phyloP scores from a whole-genome alignment of 208 protist genomes.

The Wallacemonas collosoma region DNA sequence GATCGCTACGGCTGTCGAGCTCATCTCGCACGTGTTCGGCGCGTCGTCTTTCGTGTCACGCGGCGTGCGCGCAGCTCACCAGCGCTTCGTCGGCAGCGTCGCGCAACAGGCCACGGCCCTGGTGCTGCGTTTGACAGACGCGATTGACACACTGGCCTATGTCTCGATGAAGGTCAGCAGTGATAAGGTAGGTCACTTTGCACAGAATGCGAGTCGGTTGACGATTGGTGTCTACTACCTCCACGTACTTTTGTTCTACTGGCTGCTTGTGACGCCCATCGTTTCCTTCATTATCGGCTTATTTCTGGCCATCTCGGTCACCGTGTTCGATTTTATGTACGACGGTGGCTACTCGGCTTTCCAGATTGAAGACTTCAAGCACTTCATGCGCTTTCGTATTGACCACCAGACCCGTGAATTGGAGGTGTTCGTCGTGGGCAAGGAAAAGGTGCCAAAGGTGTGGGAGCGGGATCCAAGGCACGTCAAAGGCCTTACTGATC shows the following conservation, averaged over 20 bases:
- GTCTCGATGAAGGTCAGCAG: constrained; percentile 52
- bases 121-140: constrained; percentile 50
- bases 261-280: constrained; percentile 77
- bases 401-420: constrained; percentile 58
- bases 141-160: constrained; percentile 67
- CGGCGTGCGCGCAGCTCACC: constrained; percentile 3
- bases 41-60: constrained; percentile 19
- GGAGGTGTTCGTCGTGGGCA: constrained; percentile 64
- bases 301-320: constrained; percentile 75
- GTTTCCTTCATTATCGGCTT: constrained; percentile 76
- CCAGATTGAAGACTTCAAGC: constrained; percentile 87
- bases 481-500: constrained; percentile 30
- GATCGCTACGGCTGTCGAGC: background rate
- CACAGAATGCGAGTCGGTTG: constrained; percentile 32
- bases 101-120: constrained; percentile 28
- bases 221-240: constrained; percentile 65
- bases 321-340: constrained; percentile 77
- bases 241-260: constrained; percentile 78
- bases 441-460: constrained; percentile 61
- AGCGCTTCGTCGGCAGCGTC: constrained; percentile 23
- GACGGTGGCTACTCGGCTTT: constrained; percentile 82
- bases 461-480: constrained; percentile 61
- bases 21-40: background rate
- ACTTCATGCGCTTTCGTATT: constrained; percentile 77
- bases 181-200: constrained; percentile 45